Conservation (phyloP, 495 filamentous ascomycete genomes). For the Penicillium paxilli region DNA sequence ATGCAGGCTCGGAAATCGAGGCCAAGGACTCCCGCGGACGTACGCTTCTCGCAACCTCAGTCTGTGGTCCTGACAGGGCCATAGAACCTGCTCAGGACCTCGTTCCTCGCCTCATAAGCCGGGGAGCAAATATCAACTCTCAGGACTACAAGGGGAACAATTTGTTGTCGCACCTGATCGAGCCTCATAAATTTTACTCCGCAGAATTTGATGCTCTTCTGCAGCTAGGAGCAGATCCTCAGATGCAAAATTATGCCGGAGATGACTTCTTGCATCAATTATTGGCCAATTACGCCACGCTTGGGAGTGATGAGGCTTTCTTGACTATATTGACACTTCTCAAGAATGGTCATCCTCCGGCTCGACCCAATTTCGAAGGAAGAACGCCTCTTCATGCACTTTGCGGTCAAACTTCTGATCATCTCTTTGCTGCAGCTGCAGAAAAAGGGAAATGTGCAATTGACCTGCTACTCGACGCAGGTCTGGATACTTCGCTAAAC, state of each 20-base stretch:
- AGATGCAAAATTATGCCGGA: conserved; percentile 15
- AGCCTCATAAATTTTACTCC: not conserved
- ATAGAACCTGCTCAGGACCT: conserved; percentile 7
- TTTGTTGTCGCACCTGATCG: conserved; percentile 12
- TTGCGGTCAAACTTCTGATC: conserved; percentile 9
- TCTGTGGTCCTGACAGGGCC: conserved; percentile 4
- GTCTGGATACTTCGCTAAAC: not conserved
- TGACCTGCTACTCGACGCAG: conserved; percentile 12
- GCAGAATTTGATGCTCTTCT: conserved; percentile 9
- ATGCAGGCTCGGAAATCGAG: conserved; percentile 21
- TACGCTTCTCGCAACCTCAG: conserved; percentile 13
- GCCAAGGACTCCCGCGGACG: conserved; percentile 17
- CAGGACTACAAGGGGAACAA: conserved; percentile 24
- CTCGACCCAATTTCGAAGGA: conserved; percentile 16
- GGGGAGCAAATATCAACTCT: conserved; percentile 20
- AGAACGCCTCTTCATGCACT: conserved; percentile 26
- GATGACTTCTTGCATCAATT: conserved; percentile 16
- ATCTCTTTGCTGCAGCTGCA: conserved; percentile 5
- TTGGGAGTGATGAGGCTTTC: no score
- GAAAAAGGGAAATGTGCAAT: conserved; percentile 4
- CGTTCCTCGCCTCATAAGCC: conserved; percentile 4
- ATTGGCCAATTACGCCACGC: conserved; percentile 1
- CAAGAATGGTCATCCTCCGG: not conserved
- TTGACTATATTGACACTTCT: no score
- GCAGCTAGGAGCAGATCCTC: conserved; percentile 11